Evolutionary conservation across 2,329 filamentous ascomycete species (phyloP).

Genomic region (Pseudocercospora vitis): DNA sequence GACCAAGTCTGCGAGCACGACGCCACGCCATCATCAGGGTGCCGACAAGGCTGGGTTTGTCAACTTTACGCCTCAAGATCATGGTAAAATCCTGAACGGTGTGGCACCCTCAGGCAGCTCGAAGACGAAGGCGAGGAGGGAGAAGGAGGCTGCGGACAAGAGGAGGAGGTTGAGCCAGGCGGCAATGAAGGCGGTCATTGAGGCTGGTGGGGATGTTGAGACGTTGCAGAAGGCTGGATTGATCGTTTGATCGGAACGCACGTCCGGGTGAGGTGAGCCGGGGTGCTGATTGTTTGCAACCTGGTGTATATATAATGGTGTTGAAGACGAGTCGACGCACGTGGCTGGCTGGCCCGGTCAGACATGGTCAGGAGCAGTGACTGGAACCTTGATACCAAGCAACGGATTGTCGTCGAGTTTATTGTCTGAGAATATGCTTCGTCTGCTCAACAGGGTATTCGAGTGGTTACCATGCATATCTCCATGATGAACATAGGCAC

Average conservation of each 20-base stretch:
- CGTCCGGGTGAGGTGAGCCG: too few species aligned
- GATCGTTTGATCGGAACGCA: slow-evolving; percentile 27
- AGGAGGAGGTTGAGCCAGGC: slow-evolving; percentile 67
- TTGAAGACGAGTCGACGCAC: too few species aligned
- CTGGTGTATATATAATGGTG: too few species aligned
- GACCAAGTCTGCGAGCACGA: slow-evolving; percentile 32
- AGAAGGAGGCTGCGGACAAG: slow-evolving; percentile 82
- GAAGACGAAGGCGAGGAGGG: slow-evolving; percentile 91
- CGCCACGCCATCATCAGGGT: slow-evolving; percentile 32
- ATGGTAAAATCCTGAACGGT: slow-evolving; percentile 75
- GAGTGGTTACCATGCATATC: slow-evolving; percentile 18
- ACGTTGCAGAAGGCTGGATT: slow-evolving; percentile 46
- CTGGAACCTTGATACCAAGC: too few species aligned
- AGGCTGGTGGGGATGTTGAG: slow-evolving; percentile 65
- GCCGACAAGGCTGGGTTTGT: slow-evolving; percentile 68
- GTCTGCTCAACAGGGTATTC: too few species aligned
- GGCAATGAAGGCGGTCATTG: slow-evolving; percentile 66
- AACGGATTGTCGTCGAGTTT: too few species aligned
- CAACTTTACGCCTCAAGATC: slow-evolving; percentile 84
- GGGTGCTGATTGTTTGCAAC: too few species aligned
- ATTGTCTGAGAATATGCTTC: too few species aligned
- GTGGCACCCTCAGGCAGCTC: slow-evolving; percentile 88
- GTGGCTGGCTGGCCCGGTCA: too few species aligned
- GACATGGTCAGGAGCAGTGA: too few species aligned
- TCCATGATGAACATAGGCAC: slow-evolving; percentile 11